These are phyloP conservation scores for Babesia bovis DNA, from an alignment of 169 alveolate genomes.

Conservation along the genomic window DNA sequence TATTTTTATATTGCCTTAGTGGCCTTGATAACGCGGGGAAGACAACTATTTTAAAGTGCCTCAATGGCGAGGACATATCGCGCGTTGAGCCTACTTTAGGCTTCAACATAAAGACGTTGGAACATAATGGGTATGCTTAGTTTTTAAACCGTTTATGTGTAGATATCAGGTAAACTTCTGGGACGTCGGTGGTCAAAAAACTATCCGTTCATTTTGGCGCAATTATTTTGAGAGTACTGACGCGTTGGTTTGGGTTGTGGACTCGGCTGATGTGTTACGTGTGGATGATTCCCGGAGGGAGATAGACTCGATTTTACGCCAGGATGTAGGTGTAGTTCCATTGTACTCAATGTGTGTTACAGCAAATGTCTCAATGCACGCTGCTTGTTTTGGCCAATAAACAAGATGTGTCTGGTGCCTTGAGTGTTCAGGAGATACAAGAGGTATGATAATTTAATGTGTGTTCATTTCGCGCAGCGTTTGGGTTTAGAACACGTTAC, in stretches of 20 bases:
- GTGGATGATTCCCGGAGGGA: constrained; percentile 94
- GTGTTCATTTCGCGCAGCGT: constrained; percentile 2
- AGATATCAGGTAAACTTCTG: constrained; percentile 91
- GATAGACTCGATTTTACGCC: constrained; percentile 87
- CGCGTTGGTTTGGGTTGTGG: constrained; percentile 97
- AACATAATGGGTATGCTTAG: constrained; percentile 71
- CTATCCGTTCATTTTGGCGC: constrained; percentile 98
- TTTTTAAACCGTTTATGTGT: background rate
- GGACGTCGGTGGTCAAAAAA: constrained; percentile 99
- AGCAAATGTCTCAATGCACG: constrained; percentile 69
- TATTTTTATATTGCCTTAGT: constrained; percentile 16
- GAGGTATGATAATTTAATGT: constrained; percentile 16
- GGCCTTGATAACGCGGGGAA: constrained; percentile 98
- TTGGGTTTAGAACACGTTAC: constrained; percentile 39
- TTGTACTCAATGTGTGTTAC: constrained; percentile 48
- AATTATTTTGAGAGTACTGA: constrained; percentile 98
- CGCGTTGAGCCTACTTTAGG: constrained; percentile 95
- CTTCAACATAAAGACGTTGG: constrained; percentile 89
- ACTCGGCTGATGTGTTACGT: constrained; percentile 95
- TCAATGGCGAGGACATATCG: constrained; percentile 90
- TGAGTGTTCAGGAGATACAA: constrained; percentile 73
- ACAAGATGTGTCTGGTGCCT: constrained; percentile 93
- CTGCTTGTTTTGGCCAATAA: constrained; percentile 91
- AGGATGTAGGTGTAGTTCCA: constrained; percentile 90
- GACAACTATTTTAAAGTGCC: constrained; percentile 91